Base-by-base conservation (phyloP, 148 eudicot species). In the Amaranthus hypochondriacus region DNA sequence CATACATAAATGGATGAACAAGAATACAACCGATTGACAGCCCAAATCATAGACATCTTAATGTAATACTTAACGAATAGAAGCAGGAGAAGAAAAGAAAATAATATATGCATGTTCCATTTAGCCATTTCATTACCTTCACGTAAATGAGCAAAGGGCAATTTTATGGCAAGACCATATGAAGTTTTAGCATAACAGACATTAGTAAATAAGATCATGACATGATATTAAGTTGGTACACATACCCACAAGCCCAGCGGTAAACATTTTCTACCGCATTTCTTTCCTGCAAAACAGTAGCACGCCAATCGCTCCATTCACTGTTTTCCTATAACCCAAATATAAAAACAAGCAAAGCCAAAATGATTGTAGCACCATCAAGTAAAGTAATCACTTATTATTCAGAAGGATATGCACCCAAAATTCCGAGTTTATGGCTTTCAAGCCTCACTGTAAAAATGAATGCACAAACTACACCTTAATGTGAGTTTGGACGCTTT, bases 201-300 rank as follows among this genome's bases (percentile, higher is more conserved):
- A 58, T 18, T 1, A 4, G 21, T 43, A 13, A 14, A 3, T 46
- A 7, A n/a, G 3, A 51, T 13, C 56, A 42, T 28, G 60, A 61
- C 53, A 75, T 10, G 66, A 42, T 18, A 43, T 67, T n/a, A 65
- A 62, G 72, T 51, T 13, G 56, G 59, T 57, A 81, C 43, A 69
- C 89, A 72, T 89, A 93, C 98, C 98, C 98, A 70, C 98, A 93
- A 75, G 89, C 92, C 98, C 98, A 93, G 11, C 92, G 88, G 62
- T 91, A 85, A 56, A 93, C 95, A 76, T 91, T 93, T 82, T 89
- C 94, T 12, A 91, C 72, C 73, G 77, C 70, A 79, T 89, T 91
- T 71, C 94, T 87, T 73, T 91, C 97, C 77, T 88, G 95, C 65
- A 93, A 76, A 78, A 81, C 85, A 42, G 91, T 84, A 70, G 83